Base-by-base conservation (phyloP, 768 basidiomycete genomes). In the Phanerochaete carnosa region DNA sequence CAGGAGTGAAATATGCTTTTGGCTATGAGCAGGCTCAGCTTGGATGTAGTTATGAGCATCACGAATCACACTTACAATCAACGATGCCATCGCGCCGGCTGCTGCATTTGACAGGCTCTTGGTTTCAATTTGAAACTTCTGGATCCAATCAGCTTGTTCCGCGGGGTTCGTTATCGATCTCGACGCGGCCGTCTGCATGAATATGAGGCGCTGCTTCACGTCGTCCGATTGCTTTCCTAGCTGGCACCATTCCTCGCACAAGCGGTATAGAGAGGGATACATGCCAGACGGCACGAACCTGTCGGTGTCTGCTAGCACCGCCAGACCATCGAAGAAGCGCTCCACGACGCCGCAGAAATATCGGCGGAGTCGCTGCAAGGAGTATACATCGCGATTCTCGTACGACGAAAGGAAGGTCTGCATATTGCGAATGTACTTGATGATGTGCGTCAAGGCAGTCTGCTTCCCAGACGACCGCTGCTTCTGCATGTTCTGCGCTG, bases 171-270 rank as follows among this genome's bases (percentile, higher is more conserved):
- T 77, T 39, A 80, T 79, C 0, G 81, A 80, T 11, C 81, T 79
- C 2, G 79, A 77, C 3, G 82, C 84, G 16, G 85, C 82, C 63
- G 83, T 84, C 67, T 92, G 85, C 85, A 94, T 94, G 58, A 82
- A 68, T 26, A 83, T 79, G 45, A 88, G 75, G 51, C 90, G 81
- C 57, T 87, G 89, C 70, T 86, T 89, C 39, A 84, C 82, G n/a
- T 77, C 74, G 62, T 94, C 91, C 0, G 85, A 80, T 66, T 91
- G 86, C 30, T 85, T 81, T 5, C 92, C 94, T 49, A 90, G 78
- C 67, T 92, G 87, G 72, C 94, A 96, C 95, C 95, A 97, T 67
- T 95, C 93, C 72, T 95, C 93, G 65, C 93, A 95, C 39, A 94
- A 76, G 33, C 88, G 85, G 73, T 92, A 96, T 32, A 96, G 74